Base-by-base conservation (phyloP, 768 basidiomycete genomes). In the Auriscalpium microsporum region DNA sequence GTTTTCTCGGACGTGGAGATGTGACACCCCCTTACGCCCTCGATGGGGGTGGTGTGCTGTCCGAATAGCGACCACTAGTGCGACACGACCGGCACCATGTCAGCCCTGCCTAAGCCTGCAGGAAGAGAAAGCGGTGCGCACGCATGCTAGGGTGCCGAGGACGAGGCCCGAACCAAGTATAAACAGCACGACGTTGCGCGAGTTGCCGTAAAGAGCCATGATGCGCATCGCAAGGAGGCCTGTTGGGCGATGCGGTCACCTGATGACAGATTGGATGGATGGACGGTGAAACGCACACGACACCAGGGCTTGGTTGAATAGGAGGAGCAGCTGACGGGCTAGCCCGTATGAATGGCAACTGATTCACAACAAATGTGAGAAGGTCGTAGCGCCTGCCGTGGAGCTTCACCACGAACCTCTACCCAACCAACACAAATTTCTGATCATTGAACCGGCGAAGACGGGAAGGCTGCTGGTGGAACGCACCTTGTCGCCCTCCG, bases 201-300 rank as follows among this genome's bases (percentile, higher is more conserved):
- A 74, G 37, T 74, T 63, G 10, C 69, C 66, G 54, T 79, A 82
- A 13, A 83, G 63, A 5, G 81, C 80, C 55, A 74, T 76, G 50
- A 76, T 76, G 42, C 81, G 75, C 44, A 78, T 63, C 11, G 72
- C 72, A 33, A 80, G 68, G 34, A 76, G 71, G 55, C 70, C 76
- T 79, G 36, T 28, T 7, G 28, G 28, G 28, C 28, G 14, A 49
- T 36, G 42, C 52, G 14, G 21, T 45, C 51, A n/a, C 17, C 36
- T 14, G 11, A 34, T 34, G 11, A 33, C 3, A 17, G 8, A 9
- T 33, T 36, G 21, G 23, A 13, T 10, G 28, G 8, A 8, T 21
- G 37, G 46, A 52, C 48, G 38, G 5, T 14, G 16, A 19, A 19
- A 65, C 79, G 55, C 56, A 81, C 80, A 53, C 59, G 73, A 70